phyloP scores from a whole-genome alignment of 495 filamentous ascomycete species.

The Bacidia gigantensis region DNA sequence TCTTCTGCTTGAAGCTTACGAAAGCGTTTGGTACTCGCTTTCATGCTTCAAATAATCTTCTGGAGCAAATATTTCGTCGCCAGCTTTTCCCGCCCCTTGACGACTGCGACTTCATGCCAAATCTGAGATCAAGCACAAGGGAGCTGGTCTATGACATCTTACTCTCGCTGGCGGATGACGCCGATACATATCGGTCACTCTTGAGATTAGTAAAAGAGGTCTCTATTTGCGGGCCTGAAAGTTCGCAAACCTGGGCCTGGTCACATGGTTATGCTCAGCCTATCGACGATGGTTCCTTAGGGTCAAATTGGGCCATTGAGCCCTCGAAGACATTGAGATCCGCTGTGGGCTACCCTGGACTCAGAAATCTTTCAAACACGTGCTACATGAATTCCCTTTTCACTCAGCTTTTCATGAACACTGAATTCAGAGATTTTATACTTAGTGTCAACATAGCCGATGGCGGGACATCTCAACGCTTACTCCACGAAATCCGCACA shows the following conservation, averaged over 20 bases:
- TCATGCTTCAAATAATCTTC: conserved; percentile 36
- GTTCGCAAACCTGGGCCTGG: conserved; percentile 8
- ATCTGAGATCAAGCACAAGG: conserved; percentile 43
- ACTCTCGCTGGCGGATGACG: conserved; percentile 42
- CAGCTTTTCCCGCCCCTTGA: conserved; percentile 58
- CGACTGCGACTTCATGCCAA: conserved; percentile 26
- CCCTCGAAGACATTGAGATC: conserved; percentile 56
- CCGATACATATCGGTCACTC: conserved; percentile 35
- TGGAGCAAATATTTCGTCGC: conserved; percentile 45
- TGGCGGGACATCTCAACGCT: conserved; percentile 39
- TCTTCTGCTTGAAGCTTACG: conserved; percentile 36
- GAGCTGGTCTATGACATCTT: conserved; percentile 51
- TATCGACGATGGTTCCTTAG: conserved; percentile 37
- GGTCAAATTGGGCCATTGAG: conserved; percentile 46
- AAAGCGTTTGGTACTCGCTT: conserved; percentile 30
- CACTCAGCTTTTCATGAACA: conserved; percentile 95
- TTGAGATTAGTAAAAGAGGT: conserved; percentile 41
- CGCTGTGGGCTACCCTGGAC: conserved; percentile 62
- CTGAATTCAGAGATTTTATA: conserved; percentile 75
- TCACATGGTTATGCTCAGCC: conserved; percentile 17
- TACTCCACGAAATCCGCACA: conserved; percentile 64
- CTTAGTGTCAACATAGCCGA: conserved; percentile 47
- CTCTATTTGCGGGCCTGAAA: not conserved
- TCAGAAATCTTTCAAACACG: conserved; percentile 86
- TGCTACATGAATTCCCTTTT: conserved; percentile 96